phyloP scores from a whole-genome alignment of 2,329 filamentous ascomycete species.

The Diaporthe ilicicola region DNA sequence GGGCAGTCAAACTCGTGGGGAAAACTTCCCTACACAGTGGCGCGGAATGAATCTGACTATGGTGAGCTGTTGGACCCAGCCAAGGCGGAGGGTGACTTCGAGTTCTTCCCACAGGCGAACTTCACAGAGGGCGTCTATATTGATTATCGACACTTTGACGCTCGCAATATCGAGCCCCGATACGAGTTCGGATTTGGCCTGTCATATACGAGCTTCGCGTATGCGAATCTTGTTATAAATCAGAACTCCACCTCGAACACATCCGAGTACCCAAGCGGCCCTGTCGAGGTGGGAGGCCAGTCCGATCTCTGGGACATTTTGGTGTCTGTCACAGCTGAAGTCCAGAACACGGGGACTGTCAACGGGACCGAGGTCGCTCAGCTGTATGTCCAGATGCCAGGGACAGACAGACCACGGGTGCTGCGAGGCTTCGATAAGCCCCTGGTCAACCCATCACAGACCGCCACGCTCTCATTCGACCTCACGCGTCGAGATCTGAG shows the following conservation, averaged over 20 bases:
- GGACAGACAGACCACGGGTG: constrained; percentile 59
- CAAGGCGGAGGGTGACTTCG: constrained; percentile 58
- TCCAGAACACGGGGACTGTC: constrained; percentile 53
- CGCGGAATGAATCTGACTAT: constrained; percentile 65
- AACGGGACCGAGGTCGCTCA: constrained; percentile 57
- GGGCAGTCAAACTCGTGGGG: constrained; percentile 65
- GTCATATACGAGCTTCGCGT: constrained; percentile 63
- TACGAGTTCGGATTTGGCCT: constrained; percentile 67
- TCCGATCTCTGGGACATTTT: constrained; percentile 58
- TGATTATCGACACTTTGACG: constrained; percentile 65
- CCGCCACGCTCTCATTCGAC: constrained; percentile 55
- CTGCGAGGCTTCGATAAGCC: constrained; percentile 74
- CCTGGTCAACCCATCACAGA: constrained; percentile 54
- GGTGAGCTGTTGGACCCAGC: constrained; percentile 51
- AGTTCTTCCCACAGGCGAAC: constrained; percentile 58
- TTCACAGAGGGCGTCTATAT: constrained; percentile 61
- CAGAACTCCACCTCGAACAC: constrained; percentile 40
- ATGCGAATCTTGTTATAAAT: constrained; percentile 51
- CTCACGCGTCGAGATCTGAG: constrained; percentile 72
- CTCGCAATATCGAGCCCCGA: constrained; percentile 55
- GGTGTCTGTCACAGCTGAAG: constrained; percentile 46
- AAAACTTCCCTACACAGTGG: constrained; percentile 69
- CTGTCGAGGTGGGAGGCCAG: constrained; percentile 53
- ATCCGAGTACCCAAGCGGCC: constrained; percentile 48
- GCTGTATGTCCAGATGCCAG: constrained; percentile 57